Conservation (phyloP, 257 asterid species). For the Solanum rostratum region DNA sequence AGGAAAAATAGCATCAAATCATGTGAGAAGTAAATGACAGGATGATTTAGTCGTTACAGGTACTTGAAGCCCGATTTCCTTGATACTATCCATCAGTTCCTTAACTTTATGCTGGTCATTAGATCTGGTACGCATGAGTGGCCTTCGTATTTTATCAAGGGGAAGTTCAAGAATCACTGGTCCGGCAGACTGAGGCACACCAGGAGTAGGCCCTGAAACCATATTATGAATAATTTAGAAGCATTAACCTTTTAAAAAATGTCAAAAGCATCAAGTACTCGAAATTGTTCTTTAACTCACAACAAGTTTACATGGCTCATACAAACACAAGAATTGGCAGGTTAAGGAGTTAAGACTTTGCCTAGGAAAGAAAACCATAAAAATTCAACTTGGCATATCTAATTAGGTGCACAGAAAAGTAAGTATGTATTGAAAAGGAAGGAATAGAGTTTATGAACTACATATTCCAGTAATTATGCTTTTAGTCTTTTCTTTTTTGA, state of each 20-base stretch:
- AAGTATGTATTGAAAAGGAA: background rate
- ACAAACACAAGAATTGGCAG: background rate
- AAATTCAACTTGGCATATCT: background rate
- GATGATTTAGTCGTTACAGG: conserved; percentile 49
- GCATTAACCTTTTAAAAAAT: background rate
- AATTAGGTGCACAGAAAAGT: background rate
- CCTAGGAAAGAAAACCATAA: background rate
- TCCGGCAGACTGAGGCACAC: conserved; percentile 52
- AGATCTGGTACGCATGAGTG: conserved; percentile 81
- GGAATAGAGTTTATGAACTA: background rate
- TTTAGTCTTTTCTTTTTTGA: background rate
- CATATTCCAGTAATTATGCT: background rate
- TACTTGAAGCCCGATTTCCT: conserved; percentile 86
- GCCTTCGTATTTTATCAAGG: conserved; percentile 67
- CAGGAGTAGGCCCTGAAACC: conserved; percentile 48
- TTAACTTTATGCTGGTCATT: conserved; percentile 71
- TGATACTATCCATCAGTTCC: conserved; percentile 74
- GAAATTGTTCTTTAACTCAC: background rate
- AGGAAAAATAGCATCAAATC: background rate
- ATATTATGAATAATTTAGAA: background rate
- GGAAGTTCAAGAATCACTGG: conserved; percentile 87
- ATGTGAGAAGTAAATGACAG: background rate
- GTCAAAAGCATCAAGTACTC: background rate
- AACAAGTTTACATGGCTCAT: background rate
- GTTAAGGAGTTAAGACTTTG: background rate